Percentiles rank a stretch among this genome's conserved stretches.
Conservation (phyloP, 2,329 filamentous ascomycete species). For the Botryosphaeria dothidea region DNA sequence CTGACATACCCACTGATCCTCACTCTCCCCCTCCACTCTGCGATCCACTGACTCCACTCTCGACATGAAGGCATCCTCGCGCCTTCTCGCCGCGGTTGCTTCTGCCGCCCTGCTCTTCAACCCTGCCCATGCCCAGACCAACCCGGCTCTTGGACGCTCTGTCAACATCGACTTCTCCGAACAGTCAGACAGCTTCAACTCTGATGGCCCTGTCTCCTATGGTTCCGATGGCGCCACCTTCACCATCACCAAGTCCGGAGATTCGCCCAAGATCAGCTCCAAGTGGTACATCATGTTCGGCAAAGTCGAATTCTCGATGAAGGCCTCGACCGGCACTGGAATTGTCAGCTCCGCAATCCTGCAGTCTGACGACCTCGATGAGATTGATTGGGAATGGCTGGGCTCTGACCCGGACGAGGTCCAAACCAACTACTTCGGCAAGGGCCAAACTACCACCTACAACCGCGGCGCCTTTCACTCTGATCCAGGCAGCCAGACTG, state of each 20-base stretch:
- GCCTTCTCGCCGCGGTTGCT: constrained; percentile 40
- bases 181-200: constrained; percentile 74
- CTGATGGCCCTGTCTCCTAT: constrained; percentile 72
- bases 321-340: constrained; percentile 81
- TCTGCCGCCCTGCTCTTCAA: constrained; percentile 42
- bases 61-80: constrained; percentile 30
- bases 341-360: constrained; percentile 93
- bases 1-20: background rate
- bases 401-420: constrained; percentile 74
- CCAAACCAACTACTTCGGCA: constrained; percentile 98
- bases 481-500: constrained; percentile 65
- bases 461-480: constrained; percentile 83
- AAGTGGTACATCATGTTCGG: constrained; percentile 99
- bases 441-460: constrained; percentile 81
- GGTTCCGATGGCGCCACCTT: constrained; percentile 76
- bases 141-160: constrained; percentile 76
- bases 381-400: constrained; percentile 97
- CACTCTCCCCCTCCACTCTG: background rate
- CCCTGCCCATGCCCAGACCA: constrained; percentile 52
- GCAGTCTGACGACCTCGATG: constrained; percentile 87
- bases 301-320: constrained; percentile 80
- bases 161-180: constrained; percentile 81
- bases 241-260: constrained; percentile 74
- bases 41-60: background rate
- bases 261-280: constrained; percentile 82